A percentile compares a stretch with the other conserved stretches of the same genome.
phyloP scores from a whole-genome alignment of 78 protist genomes.

The Planoprotostelium fungivorum region DNA sequence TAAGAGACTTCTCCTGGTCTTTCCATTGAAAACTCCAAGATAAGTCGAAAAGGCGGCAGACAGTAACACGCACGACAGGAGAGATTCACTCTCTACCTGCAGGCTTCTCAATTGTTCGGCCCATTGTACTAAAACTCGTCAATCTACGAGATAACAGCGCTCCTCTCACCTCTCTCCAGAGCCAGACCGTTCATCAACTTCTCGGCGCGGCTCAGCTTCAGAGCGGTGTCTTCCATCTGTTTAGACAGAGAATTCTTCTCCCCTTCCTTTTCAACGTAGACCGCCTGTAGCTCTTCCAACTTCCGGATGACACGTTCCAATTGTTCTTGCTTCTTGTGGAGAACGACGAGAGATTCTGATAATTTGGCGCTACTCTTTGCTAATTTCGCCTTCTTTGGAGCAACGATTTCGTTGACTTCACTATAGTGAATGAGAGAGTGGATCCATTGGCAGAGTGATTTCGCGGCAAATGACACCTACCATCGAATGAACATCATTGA shows the following conservation, averaged over 20 bases:
- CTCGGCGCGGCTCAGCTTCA: conserved; percentile 57
- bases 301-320: not conserved
- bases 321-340: not conserved
- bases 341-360: not conserved
- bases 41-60: conserved; percentile 77
- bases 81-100: conserved; percentile 9
- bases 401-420: not conserved
- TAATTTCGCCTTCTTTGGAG: conserved; percentile 5
- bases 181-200: conserved; percentile 78
- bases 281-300: conserved; percentile 11
- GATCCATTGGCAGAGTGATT: conserved; percentile 32
- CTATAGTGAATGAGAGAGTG: conserved; percentile 4
- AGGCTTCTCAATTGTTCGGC: conserved; percentile 14
- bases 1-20: conserved; percentile 43
- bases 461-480: not conserved
- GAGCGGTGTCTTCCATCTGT: conserved; percentile 42
- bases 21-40: conserved; percentile 68
- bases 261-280: conserved; percentile 45
- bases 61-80: conserved; percentile 78
- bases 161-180: conserved; percentile 31
- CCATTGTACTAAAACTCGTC: conserved; percentile 60
- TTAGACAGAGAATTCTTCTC: conserved; percentile 43
- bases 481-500: not conserved
- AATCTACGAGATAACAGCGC: not conserved
- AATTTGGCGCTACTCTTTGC: not conserved